phyloP scores from a whole-genome alignment of 108 stramenopile species.

The Cyclotella atomus region DNA sequence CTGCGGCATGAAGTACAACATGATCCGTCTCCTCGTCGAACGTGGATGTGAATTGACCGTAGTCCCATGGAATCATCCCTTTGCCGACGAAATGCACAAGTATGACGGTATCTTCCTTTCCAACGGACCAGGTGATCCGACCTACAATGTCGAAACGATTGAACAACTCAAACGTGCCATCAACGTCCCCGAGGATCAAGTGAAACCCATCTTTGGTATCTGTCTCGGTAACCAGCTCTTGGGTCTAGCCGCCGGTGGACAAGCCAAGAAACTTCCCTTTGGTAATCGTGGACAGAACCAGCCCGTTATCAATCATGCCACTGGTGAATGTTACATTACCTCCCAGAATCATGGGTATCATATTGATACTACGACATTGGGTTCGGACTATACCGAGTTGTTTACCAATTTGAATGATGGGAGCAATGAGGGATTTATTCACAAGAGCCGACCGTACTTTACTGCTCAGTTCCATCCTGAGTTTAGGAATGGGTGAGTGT shows the following conservation, averaged over 20 bases:
- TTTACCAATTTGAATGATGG: constrained; percentile 98
- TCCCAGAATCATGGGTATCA: constrained; percentile 98
- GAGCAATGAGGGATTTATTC: constrained; percentile 97
- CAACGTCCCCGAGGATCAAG: constrained; percentile 70
- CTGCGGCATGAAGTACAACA: constrained; percentile 99
- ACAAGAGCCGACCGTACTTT: constrained; percentile 95
- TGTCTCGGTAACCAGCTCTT: constrained; percentile 98
- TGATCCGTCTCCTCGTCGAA: constrained; percentile 94
- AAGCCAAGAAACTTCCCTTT: constrained; percentile 92
- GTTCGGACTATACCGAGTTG: constrained; percentile 87
- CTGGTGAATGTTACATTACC: constrained; percentile 97
- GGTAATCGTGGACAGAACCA: constrained; percentile 99
- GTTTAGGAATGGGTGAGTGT: constrained; percentile 61
- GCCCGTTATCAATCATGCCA: constrained; percentile 94
- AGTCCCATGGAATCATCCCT: constrained; percentile 94
- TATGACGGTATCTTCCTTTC: constrained; percentile 96
- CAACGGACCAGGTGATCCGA: constrained; percentile 98
- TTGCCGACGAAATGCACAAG: constrained; percentile 84
- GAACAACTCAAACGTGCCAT: constrained; percentile 78
- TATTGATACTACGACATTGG: constrained; percentile 87
- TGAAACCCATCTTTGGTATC: constrained; percentile 98
- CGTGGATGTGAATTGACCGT: constrained; percentile 94
- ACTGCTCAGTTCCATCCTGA: constrained; percentile 99
- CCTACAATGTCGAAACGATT: constrained; percentile 87
- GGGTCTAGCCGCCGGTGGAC: constrained; percentile 93